Evolutionary conservation across 768 basidiomycete genomes (phyloP), one percentile per base, ranked within the genome.

Genomic region (Cyclocybe aegerita): DNA sequence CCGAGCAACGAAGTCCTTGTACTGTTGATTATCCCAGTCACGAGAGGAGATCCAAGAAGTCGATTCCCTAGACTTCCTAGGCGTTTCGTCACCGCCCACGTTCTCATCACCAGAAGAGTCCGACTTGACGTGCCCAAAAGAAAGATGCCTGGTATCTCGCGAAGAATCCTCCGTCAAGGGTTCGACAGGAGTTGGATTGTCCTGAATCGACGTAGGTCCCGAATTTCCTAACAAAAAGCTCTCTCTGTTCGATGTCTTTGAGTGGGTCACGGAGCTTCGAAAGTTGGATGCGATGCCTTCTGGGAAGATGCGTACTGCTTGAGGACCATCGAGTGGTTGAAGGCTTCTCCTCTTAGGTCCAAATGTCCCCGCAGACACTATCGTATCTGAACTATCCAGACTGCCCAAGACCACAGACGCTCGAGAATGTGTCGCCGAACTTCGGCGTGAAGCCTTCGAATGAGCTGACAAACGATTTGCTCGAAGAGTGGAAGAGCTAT

Each of bases 21-120:
- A 59, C 23, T 56, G 48, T 9, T 53, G 44, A 37, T 48, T 48
- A 36, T 56, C 47, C 63, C 61, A 62, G 44, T 62, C 50, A 36
- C 50, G 45, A 10, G 53, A 48, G 15, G 63, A 65, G 33, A 64
- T 51, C 63, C 63, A 62, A 37, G 58, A 56, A 33, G 53, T 42
- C 12, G 49, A 48, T n/a, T 47, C 60, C 55, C 51, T 53, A 46
- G 37, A 54, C 44, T 51, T 54, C 46, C 36, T 52, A 46, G 47
- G 45, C 46, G 50, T 40, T n/a, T 11, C 33, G 8, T 48, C 52
- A 39, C 35, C 48, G 35, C 38, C 31, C 7, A 23, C 16, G 30
- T 35, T n/a, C 15, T 53, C 45, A 11, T 38, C 34, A 36, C 39
- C 39, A 31, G 36, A 23, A 46, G 42, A 31, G 15, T 43, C 12